These are phyloP conservation scores for Trichoderma arundinaceum DNA, from an alignment of 2,329 filamentous ascomycete species.

Conservation along the genomic window DNA sequence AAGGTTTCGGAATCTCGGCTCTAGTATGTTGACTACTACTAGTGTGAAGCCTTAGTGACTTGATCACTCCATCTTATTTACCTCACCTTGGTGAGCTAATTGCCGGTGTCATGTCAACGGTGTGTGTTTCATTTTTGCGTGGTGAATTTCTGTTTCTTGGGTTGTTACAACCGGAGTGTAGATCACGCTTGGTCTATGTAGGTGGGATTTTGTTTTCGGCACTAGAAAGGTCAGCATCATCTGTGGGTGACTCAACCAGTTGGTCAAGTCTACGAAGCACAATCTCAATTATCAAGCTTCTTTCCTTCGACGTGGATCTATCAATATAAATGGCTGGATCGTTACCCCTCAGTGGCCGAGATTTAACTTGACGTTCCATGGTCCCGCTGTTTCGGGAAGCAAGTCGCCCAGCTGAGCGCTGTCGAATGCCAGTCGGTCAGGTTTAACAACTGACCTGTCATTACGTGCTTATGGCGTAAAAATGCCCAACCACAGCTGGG, in stretches of 20 bases:
- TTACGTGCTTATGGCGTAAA: conserved; percentile 19
- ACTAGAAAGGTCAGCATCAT: not conserved
- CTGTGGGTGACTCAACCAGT: no score
- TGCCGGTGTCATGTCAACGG: not conserved
- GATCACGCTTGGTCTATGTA: not conserved
- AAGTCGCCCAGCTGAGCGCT: conserved; percentile 11
- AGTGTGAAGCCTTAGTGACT: conserved; percentile 19
- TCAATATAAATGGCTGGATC: not conserved
- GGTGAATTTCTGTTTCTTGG: not conserved
- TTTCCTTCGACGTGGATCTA: not conserved
- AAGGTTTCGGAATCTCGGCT: conserved; percentile 26
- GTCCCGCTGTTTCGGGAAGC: not conserved
- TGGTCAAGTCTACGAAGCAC: no score
- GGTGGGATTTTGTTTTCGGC: not conserved
- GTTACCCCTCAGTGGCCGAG: not conserved
- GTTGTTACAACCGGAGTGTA: not conserved
- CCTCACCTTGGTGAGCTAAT: conserved; percentile 2
- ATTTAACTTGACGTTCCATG: not conserved
- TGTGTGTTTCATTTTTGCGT: not conserved
- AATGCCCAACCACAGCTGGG: not conserved
- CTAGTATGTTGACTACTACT: conserved; percentile 17
- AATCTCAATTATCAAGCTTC: not conserved
- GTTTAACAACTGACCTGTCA: not conserved
- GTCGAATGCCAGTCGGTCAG: not conserved
- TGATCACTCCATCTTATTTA: not conserved